These are phyloP conservation scores for Cladophialophora chaetospira DNA, from an alignment of 2,329 filamentous ascomycete genomes.

Conservation along the genomic window DNA sequence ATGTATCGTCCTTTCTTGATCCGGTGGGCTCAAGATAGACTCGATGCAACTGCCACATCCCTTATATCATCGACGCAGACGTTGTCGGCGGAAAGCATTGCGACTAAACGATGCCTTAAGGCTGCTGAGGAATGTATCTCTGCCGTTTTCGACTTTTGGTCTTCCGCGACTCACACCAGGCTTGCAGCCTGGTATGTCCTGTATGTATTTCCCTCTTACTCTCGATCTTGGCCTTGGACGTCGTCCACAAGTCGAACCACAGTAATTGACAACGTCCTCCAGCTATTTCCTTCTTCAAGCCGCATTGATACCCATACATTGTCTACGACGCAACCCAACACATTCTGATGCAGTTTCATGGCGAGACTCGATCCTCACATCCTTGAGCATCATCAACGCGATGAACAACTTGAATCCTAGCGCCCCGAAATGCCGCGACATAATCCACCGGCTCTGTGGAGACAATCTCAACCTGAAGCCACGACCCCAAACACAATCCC, in stretches of 20 bases:
- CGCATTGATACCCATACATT: slow-evolving; percentile 48
- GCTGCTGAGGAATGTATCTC: slow-evolving; percentile 46
- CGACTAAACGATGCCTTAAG: slow-evolving; percentile 43
- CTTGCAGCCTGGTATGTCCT: slow-evolving; percentile 50
- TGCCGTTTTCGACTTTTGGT: slow-evolving; percentile 46
- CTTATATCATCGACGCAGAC: slow-evolving; percentile 35
- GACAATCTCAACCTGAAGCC: slow-evolving; percentile 13
- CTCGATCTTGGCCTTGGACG: too few relatives aligned
- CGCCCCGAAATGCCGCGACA: slow-evolving; percentile 27
- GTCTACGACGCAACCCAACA: slow-evolving; percentile 45
- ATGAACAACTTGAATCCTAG: slow-evolving; percentile 28
- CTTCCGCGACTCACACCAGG: slow-evolving; percentile 43
- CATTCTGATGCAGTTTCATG: slow-evolving; percentile 36
- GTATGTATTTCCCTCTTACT: slow-evolving; percentile 21
- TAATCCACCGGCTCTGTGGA: slow-evolving; percentile 27
- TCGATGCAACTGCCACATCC: slow-evolving; percentile 14
- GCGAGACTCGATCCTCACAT: slow-evolving; percentile 20
- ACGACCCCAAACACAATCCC: slow-evolving; percentile 2
- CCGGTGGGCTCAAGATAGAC: slow-evolving; percentile 35
- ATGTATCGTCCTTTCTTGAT: slow-evolving; percentile 46
- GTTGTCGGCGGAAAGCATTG: slow-evolving; percentile 43
- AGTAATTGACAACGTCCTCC: not conserved
- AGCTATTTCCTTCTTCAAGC: slow-evolving; percentile 51
- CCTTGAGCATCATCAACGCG: slow-evolving; percentile 24
- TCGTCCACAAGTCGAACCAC: too few relatives aligned